A percentile compares a stretch with the other conserved stretches of the same genome.
Evolutionary conservation across 2,329 filamentous ascomycete species (phyloP).

Genomic region (Colletotrichum filicis): DNA sequence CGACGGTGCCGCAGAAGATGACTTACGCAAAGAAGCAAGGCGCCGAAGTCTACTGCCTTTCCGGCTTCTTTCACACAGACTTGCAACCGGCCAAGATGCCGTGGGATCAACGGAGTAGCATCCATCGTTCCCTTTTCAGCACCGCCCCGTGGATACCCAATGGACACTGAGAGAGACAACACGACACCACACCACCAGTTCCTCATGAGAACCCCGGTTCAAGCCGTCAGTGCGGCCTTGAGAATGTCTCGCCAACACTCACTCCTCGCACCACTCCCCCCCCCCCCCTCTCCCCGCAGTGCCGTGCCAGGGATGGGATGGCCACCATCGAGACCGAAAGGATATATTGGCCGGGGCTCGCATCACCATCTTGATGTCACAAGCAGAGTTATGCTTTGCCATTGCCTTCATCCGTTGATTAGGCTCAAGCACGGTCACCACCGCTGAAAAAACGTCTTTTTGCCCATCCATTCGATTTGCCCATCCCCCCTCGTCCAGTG

Average conservation of each 20-base stretch:
- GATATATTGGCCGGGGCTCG: slow-evolving; percentile 29
- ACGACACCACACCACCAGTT: slow-evolving; percentile 23
- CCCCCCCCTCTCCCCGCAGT: slow-evolving; percentile 2
- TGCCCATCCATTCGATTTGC: slow-evolving; percentile 17
- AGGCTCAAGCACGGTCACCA: slow-evolving; percentile 24
- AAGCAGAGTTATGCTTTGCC: slow-evolving; percentile 17
- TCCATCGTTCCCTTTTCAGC: slow-evolving; percentile 16
- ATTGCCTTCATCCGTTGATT: slow-evolving; percentile 24
- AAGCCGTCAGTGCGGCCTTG: slow-evolving; percentile 23
- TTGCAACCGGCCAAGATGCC: slow-evolving; percentile 27
- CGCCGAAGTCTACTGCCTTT: slow-evolving; percentile 16
- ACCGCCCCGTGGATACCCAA: slow-evolving; percentile 10
- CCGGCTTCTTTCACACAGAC: slow-evolving; percentile 21
- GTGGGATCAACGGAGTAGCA: slow-evolving; percentile 20
- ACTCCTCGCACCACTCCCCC: slow-evolving; percentile 3
- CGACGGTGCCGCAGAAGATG: slow-evolving; percentile 19
- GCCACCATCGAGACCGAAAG: slow-evolving; percentile 2
- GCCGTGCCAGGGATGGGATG: slow-evolving; percentile 4
- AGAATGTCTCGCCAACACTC: slow-evolving; percentile 24
- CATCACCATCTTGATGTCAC: slow-evolving; percentile 24
- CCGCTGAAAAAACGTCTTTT: slow-evolving; percentile 14
- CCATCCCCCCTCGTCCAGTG: slow-evolving; percentile 8
- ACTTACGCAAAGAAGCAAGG: slow-evolving; percentile 28
- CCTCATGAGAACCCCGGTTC: slow-evolving; percentile 23
- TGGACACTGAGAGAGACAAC: slow-evolving; percentile 24